Evolutionary conservation across 1,284 basidiomycete species (phyloP), one percentile per base, ranked within the genome.

Genomic region (Cryptococcus sp.): DNA sequence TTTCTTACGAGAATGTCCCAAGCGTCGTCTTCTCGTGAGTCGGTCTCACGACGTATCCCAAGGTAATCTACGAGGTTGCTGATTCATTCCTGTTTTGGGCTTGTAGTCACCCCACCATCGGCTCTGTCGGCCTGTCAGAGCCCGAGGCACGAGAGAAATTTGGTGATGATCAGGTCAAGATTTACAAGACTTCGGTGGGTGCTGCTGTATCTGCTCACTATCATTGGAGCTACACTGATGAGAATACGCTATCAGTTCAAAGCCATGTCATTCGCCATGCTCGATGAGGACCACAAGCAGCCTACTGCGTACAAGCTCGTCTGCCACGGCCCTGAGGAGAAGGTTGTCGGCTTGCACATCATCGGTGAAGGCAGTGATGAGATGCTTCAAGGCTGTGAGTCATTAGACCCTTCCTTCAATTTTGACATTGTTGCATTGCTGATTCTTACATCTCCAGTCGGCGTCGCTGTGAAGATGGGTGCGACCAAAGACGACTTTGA

Each of bases 391-490:
- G 93, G 93, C 62, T 95, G 74, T 75, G 52, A 70, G 74, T 72
- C 15, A 20, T 48, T 16, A 13, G 20, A 38, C 50, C 17, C 19
- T 6, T 25, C 22, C 37, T 39, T 8, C 20, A 19, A 17, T 37
- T 25, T 20, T 50, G 52, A 20, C 22, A 37, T 40, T 40, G 15
- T 19, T 19, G 10, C 39, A 13, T 10, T 20, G 55, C 50, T 59
- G 49, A 56, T 16, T 20, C 45, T 11, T 15, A 40, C 19, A 43
- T 52, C 13, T 52, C 19, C 40, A 75, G 72, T 98, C 74, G 91
- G 82, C 1, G 91, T 97, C 19, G 94, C 94, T 13, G 83, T 99
- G 69, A 97, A 97, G 83, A 93, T 97, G 93, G 89, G 91, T 54
- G 89, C 88, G 83, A 75, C 84, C 19, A 93, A 93, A 81, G 79